Evolutionary conservation across 1,284 basidiomycete genomes (phyloP).

Genomic region (Flammula alnicola): DNA sequence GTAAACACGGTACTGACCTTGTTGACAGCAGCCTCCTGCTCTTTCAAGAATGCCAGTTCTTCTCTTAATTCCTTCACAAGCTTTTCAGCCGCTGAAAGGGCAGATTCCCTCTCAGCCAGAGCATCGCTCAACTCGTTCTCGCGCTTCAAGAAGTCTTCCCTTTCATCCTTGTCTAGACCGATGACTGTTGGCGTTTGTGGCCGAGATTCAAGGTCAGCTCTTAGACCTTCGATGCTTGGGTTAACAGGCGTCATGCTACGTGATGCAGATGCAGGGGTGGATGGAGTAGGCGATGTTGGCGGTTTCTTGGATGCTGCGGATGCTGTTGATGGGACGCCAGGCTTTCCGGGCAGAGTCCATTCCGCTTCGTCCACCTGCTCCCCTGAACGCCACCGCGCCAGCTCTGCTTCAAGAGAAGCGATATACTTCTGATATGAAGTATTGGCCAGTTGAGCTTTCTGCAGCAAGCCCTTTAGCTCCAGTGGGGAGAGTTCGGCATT

Average conservation of each 20-base stretch:
- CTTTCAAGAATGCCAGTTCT: slow-evolving; percentile 87
- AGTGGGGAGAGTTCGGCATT: slow-evolving; percentile 97
- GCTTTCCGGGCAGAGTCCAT: slow-evolving; percentile 79
- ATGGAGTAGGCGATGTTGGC: slow-evolving; percentile 63
- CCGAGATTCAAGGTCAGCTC: slow-evolving; percentile 75
- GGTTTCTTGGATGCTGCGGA: slow-evolving; percentile 59
- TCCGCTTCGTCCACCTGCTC: slow-evolving; percentile 85
- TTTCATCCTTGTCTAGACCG: slow-evolving; percentile 92
- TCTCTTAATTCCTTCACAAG: slow-evolving; percentile 85
- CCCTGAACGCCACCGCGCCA: slow-evolving; percentile 90
- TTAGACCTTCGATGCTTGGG: slow-evolving; percentile 77
- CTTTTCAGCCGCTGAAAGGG: slow-evolving; percentile 76
- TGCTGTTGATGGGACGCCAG: slow-evolving; percentile 38
- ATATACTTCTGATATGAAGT: slow-evolving; percentile 88
- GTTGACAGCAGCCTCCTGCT: slow-evolving; percentile 81
- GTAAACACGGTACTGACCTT: slow-evolving; percentile 52
- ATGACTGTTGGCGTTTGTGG: slow-evolving; percentile 87
- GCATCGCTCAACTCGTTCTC: slow-evolving; percentile 98
- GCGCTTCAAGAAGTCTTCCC: slow-evolving; percentile 94
- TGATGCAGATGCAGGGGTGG: slow-evolving; percentile 60
- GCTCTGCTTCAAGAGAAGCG: slow-evolving; percentile 88
- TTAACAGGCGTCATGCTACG: slow-evolving; percentile 85
- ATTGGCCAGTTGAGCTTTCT: slow-evolving; percentile 89
- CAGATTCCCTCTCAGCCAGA: slow-evolving; percentile 90
- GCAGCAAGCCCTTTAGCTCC: slow-evolving; percentile 92